phyloP scores from a whole-genome alignment of 2,329 filamentous ascomycete species.

The Diaporthe nobilis region DNA sequence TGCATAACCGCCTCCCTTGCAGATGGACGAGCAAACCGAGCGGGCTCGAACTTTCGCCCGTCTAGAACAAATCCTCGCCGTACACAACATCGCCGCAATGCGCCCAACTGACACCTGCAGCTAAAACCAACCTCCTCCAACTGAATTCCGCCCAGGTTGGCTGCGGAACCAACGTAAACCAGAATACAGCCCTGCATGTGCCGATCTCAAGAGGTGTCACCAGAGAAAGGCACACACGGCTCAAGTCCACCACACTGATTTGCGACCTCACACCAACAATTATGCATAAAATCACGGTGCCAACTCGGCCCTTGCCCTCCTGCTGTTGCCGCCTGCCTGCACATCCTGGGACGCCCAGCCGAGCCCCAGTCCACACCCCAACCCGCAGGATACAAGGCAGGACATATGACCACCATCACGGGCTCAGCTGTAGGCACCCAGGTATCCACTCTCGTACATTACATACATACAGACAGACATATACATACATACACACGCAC shows the following conservation, averaged over 20 bases:
- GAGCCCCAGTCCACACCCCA: not conserved
- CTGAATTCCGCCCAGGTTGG: slow-evolving; percentile 10
- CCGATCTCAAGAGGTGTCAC: slow-evolving; percentile 14
- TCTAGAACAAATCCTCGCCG: slow-evolving; percentile 6
- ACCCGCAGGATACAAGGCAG: slow-evolving; percentile 32
- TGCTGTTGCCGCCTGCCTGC: slow-evolving; percentile 16
- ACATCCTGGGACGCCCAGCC: not conserved
- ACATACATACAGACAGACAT: not conserved
- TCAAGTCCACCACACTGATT: slow-evolving; percentile 1
- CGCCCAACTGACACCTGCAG: slow-evolving; percentile 30
- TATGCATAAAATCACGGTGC: slow-evolving; percentile 30
- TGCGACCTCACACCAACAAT: slow-evolving; percentile 7
- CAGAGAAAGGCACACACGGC: slow-evolving; percentile 2
- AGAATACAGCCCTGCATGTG: slow-evolving; percentile 17
- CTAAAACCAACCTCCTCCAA: not conserved
- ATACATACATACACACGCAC: not conserved
- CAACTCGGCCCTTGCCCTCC: slow-evolving; percentile 1
- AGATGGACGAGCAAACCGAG: not conserved
- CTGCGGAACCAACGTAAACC: not conserved
- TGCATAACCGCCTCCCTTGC: not conserved
- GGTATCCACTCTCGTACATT: slow-evolving; percentile 25
- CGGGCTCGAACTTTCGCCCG: not conserved
- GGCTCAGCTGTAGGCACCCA: slow-evolving; percentile 13
- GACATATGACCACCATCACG: slow-evolving; percentile 31
- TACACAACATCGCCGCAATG: not conserved